Evolutionary conservation across 2,329 filamentous ascomycete species (phyloP), one percentile per base, ranked within the genome.

Genomic region (Claviceps fusiformis): DNA sequence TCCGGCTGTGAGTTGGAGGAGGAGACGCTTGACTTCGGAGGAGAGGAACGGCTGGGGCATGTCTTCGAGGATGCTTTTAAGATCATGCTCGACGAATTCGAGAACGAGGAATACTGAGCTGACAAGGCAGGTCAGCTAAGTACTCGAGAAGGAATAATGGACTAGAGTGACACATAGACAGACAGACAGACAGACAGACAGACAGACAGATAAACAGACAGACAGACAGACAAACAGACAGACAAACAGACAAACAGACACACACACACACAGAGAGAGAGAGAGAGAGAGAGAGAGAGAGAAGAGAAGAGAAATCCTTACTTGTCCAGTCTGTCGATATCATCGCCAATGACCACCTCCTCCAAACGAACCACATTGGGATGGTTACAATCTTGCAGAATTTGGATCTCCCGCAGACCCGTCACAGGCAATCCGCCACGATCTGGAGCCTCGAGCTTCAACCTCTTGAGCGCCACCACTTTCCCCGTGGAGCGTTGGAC

Each of bases 61-160:
- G 66, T 95, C 88, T 69, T 95, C 88, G 59, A 95, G 86, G 56
- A 98, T 80, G 55, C 86, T 88, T 71, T 95, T 95, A 56, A 98
- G 82, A 66, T 98, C 93, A 75, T 98, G 93, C 74, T 97, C 92
- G 64, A 96, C 77, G 70, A 97, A 98, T 67, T 96, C 91, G 78
- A 98, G 92, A 59, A 97, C 93, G 56, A 98, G 82, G 69, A 89
- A 95, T 61, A 96, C 86, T 35, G 70, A 72, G 72, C 85, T 89
- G 68, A 15, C 24, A 24, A 24, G 2, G 24, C 24, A 24, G 2
- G 24, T 24, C 24, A 24, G 24, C 2, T 24, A 24, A 24, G 24
- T 24, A 24, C 24, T 24, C 3, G 24, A 24, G 24, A 24, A 24
- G 24, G 24, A 24, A 24, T 24, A 24, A 24, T 3, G 24, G 24